Percentiles rank a stretch among this genome's conserved stretches.
Evolutionary conservation across 108 stramenopile genomes (phyloP).

Genomic region (Mediolabrus comicus): DNA sequence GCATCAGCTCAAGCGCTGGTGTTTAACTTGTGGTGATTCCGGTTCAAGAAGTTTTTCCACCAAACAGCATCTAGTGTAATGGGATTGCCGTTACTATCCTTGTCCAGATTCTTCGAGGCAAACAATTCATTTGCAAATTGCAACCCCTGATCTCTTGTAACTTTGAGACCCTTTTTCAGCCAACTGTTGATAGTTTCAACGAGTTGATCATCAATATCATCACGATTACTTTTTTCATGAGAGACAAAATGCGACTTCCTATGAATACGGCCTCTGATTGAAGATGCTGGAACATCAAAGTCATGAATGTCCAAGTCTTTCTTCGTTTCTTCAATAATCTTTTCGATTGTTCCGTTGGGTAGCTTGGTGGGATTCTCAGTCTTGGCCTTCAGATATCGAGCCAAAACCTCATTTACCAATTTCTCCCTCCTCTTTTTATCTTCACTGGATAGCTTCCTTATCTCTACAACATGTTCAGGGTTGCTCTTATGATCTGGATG

Average conservation of each 20-base stretch:
- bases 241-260: constrained; percentile 9
- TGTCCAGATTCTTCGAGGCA: constrained; percentile 7
- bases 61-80: constrained; percentile 13
- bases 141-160: constrained; percentile 17
- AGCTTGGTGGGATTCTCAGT: constrained; percentile 9
- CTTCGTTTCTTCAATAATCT: constrained; percentile 9
- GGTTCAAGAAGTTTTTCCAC: constrained; percentile 13
- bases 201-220: constrained; percentile 14
- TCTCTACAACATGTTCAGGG: not conserved
- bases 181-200: constrained; percentile 16
- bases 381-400: constrained; percentile 15
- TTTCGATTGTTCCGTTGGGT: not conserved
- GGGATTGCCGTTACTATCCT: constrained; percentile 4
- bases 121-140: constrained; percentile 6
- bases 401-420: constrained; percentile 16
- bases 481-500: constrained; percentile 2
- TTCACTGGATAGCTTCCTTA: constrained; percentile 7
- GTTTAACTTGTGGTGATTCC: constrained; percentile 9
- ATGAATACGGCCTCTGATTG: constrained; percentile 13
- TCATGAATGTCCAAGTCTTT: constrained; percentile 25
- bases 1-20: not conserved
- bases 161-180: constrained; percentile 1
- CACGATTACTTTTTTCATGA: not conserved
- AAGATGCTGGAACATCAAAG: constrained; percentile 6
- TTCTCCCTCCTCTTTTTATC: constrained; percentile 12